phyloP scores from a whole-genome alignment of 495 filamentous ascomycete species.

The Aspergillus diversus region DNA sequence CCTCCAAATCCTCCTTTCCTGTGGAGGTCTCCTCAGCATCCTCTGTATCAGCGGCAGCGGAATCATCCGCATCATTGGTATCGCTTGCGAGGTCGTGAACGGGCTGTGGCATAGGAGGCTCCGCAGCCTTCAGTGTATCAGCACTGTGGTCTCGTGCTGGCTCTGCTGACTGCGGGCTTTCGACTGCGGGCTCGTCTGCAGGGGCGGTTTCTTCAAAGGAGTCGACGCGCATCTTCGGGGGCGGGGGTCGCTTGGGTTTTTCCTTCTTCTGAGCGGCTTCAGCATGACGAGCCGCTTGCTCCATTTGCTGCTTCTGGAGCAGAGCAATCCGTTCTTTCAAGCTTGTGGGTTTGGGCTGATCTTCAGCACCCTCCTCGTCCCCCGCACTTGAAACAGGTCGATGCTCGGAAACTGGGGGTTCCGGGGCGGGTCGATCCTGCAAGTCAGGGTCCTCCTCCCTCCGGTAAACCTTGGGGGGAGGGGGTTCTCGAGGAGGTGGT shows the following conservation, averaged over 20 bases:
- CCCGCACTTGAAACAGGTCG: slow-evolving; percentile 60
- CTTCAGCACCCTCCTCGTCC: slow-evolving; percentile 62
- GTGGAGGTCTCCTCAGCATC: slow-evolving; percentile 76
- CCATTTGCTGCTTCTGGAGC: slow-evolving; percentile 90
- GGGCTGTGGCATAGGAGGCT: slow-evolving; percentile 50
- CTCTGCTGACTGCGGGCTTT: slow-evolving; percentile 56
- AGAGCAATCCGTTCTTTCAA: slow-evolving; percentile 93
- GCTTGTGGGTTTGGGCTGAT: slow-evolving; percentile 85
- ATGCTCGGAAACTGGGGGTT: slow-evolving; percentile 51
- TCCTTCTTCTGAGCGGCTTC: slow-evolving; percentile 83
- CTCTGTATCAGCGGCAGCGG: slow-evolving; percentile 83
- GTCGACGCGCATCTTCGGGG: slow-evolving; percentile 78
- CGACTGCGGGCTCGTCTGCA: slow-evolving; percentile 40
- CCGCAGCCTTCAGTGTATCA: slow-evolving; percentile 54
- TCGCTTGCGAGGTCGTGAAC: slow-evolving; percentile 65
- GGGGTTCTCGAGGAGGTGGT: slow-evolving; percentile 67
- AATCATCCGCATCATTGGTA: slow-evolving; percentile 89
- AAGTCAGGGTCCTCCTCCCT: slow-evolving; percentile 90
- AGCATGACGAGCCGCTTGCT: slow-evolving; percentile 79
- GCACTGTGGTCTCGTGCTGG: slow-evolving; percentile 57
- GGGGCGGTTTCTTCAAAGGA: slow-evolving; percentile 41
- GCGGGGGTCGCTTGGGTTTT: slow-evolving; percentile 78
- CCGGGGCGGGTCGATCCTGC: slow-evolving; percentile 58
- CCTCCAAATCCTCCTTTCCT: slow-evolving; percentile 75
- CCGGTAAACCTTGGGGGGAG: slow-evolving; percentile 71